A percentile compares a stretch with the other conserved stretches of the same genome.
Evolutionary conservation across 768 basidiomycete genomes (phyloP).

Genomic region (Boletus tomentosulus): DNA sequence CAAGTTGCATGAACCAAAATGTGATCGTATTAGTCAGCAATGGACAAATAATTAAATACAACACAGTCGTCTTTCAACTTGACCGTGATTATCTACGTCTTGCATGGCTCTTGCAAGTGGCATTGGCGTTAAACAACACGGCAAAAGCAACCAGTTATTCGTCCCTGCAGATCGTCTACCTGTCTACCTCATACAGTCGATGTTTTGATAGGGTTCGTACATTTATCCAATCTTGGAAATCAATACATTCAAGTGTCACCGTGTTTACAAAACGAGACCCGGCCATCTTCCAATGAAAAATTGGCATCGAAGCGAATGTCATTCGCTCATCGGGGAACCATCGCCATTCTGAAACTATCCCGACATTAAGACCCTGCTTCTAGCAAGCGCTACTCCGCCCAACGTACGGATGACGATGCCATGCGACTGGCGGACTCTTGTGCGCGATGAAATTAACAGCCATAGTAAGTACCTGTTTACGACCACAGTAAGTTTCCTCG

Average conservation of each 20-base stretch:
- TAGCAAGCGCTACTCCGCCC: constrained; percentile 54
- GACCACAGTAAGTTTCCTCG: constrained; percentile 17
- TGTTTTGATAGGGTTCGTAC: constrained; percentile 30
- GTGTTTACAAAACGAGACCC: not conserved
- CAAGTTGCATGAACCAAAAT: not conserved
- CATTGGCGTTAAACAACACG: constrained; percentile 67
- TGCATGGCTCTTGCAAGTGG: constrained; percentile 34
- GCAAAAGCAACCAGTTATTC: constrained; percentile 41
- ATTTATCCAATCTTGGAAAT: not conserved
- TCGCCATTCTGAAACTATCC: too few relatives aligned
- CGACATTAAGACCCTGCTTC: constrained; percentile 30
- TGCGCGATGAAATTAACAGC: constrained; percentile 71
- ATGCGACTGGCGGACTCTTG: constrained; percentile 62
- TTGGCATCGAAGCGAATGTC: not conserved
- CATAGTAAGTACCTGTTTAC: constrained; percentile 27
- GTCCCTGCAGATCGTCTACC: constrained; percentile 59
- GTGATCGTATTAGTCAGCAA: not conserved
- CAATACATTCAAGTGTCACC: too few relatives aligned
- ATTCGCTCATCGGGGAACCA: too few relatives aligned
- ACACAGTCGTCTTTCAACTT: not conserved
- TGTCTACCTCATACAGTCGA: constrained; percentile 43
- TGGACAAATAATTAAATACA: constrained; percentile 1
- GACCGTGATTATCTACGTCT: constrained; percentile 66
- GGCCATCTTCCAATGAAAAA: not conserved
- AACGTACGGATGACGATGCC: constrained; percentile 71